A percentile compares a stretch with the other conserved stretches of the same genome.
Evolutionary conservation across 2,329 filamentous ascomycete genomes (phyloP).

Genomic region (Cryphonectria carpinicola): DNA sequence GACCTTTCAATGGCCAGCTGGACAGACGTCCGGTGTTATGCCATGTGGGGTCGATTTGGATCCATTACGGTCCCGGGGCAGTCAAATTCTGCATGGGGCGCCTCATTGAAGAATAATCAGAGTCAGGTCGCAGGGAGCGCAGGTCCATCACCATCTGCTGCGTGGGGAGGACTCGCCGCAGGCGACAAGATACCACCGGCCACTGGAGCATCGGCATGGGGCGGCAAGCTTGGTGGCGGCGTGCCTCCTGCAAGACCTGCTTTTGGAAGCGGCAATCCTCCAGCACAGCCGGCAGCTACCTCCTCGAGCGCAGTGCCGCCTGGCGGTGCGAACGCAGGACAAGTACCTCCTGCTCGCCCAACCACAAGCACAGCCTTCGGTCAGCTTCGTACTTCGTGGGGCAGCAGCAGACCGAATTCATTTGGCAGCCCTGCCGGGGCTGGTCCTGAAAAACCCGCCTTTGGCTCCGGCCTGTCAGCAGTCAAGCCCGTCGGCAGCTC

Average conservation of each 20-base stretch:
- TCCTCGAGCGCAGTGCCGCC: too few relatives aligned
- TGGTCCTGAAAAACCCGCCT: neutral
- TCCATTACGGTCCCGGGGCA: slow-evolving; percentile 26
- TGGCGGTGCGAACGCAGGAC: neutral
- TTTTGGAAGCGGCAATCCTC: neutral
- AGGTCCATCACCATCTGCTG: slow-evolving; percentile 7
- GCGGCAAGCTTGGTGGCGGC: neutral
- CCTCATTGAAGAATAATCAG: slow-evolving; percentile 12
- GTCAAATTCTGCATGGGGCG: slow-evolving; percentile 23
- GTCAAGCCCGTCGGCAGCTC: neutral
- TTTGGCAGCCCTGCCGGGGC: slow-evolving; percentile 1
- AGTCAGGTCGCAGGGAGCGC: neutral
- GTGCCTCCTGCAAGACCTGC: slow-evolving; percentile 9
- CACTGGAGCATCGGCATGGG: slow-evolving; percentile 23
- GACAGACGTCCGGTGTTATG: slow-evolving; percentile 12
- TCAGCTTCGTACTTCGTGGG: neutral
- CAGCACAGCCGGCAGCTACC: neutral
- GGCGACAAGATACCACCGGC: slow-evolving; percentile 21
- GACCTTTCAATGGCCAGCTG: neutral
- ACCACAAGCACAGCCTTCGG: neutral
- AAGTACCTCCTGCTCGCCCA: neutral
- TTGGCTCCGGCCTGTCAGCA: neutral
- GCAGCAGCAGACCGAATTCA: neutral
- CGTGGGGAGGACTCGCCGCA: slow-evolving; percentile 12
- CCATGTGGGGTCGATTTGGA: slow-evolving; percentile 25